Evolutionary conservation across 2,329 filamentous ascomycete species (phyloP).

Genomic region (Dactylonectria macrodidyma): DNA sequence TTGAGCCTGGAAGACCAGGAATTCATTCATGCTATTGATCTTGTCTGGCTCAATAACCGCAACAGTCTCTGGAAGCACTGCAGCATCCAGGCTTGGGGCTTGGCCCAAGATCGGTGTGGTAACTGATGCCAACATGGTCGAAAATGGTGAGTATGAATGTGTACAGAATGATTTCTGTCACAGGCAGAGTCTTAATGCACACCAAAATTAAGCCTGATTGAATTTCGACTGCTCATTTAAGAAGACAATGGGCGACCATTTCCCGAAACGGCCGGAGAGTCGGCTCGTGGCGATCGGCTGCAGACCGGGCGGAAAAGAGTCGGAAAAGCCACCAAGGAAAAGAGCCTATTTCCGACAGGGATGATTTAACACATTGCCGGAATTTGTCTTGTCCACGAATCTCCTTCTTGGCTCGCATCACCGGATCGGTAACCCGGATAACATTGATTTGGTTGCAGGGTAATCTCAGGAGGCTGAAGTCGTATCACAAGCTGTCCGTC

Average conservation of each 20-base stretch:
- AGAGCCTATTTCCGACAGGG: not conserved
- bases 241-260: not conserved
- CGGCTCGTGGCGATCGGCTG: not conserved
- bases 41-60: slow-evolving; percentile 17
- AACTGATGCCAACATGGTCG: slow-evolving; percentile 29
- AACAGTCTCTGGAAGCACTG: slow-evolving; percentile 1
- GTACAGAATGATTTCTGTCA: slow-evolving; percentile 8
- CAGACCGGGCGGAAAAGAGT: slow-evolving; percentile 5
- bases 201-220: not conserved
- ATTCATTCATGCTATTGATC: slow-evolving; percentile 43
- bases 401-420: not conserved
- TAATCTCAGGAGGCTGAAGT: not conserved
- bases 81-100: slow-evolving; percentile 19
- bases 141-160: slow-evolving; percentile 8
- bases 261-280: not conserved
- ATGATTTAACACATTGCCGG: not conserved
- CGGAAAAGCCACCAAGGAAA: slow-evolving; percentile 6
- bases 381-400: too few species aligned
- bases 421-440: slow-evolving; percentile 5
- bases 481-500: not conserved
- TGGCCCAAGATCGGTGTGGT: slow-evolving; percentile 17
- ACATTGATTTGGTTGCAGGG: not conserved
- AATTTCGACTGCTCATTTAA: slow-evolving; percentile 1
- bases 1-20: slow-evolving; percentile 38
- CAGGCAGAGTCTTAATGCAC: not conserved